phyloP scores from a whole-genome alignment of 2,329 filamentous ascomycete species.

The Cercospora sp. region DNA sequence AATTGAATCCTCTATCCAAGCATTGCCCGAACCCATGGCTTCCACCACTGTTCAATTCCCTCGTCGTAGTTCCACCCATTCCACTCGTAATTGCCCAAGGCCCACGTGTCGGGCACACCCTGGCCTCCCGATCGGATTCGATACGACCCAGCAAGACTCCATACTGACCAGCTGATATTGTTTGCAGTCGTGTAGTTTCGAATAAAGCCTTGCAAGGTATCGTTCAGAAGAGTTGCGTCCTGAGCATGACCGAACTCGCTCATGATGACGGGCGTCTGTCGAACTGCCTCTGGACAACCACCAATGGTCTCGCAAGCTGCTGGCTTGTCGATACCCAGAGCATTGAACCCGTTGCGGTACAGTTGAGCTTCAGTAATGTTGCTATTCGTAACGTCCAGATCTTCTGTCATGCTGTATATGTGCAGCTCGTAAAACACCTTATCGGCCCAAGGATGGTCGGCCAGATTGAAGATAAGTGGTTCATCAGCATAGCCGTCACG shows the following conservation, averaged over 20 bases:
- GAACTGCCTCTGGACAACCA: constrained; percentile 39
- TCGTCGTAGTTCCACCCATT: constrained; percentile 49
- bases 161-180: constrained; percentile 53
- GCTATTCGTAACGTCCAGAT: constrained; percentile 47
- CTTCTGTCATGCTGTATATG: constrained; percentile 43
- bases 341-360: constrained; percentile 55
- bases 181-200: constrained; percentile 49
- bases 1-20: neutral
- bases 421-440: constrained; percentile 53
- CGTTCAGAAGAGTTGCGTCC: constrained; percentile 45
- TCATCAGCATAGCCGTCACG: constrained; percentile 47
- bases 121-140: constrained; percentile 49
- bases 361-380: constrained; percentile 51
- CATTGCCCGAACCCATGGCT: constrained; percentile 47
- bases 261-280: constrained; percentile 42
- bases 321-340: constrained; percentile 41
- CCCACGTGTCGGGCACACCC: constrained; percentile 52
- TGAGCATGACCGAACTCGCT: constrained; percentile 43
- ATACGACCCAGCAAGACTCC: constrained; percentile 53
- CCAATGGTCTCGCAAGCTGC: constrained; percentile 40
- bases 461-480: constrained; percentile 51
- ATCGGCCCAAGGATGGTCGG: constrained; percentile 49
- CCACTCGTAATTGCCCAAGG: constrained; percentile 51
- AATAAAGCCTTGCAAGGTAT: constrained; percentile 51
- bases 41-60: constrained; percentile 53